Conservation (phyloP, 2,329 filamentous ascomycete genomes). For the Ustulina deusta region DNA sequence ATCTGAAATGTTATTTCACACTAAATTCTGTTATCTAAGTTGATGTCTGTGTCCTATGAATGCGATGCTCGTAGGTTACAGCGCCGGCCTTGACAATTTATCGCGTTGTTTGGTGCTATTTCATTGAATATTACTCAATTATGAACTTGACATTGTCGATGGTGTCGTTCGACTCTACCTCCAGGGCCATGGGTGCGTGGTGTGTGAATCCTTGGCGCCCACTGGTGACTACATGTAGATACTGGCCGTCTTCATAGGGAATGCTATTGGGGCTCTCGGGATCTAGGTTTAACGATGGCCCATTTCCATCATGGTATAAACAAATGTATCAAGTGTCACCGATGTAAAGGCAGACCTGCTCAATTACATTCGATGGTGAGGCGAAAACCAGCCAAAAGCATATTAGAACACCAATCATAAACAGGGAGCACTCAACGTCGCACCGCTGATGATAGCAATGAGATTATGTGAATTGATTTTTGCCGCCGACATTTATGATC, state of each 20-base stretch:
- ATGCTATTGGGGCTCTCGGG: not conserved
- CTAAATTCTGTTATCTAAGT: not conserved
- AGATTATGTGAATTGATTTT: slow-evolving; percentile 21
- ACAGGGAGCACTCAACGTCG: not conserved
- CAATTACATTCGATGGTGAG: not conserved
- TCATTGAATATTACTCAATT: no score
- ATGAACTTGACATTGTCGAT: no score
- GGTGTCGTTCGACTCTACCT: no score
- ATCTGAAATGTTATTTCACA: not conserved
- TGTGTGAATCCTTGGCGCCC: no score
- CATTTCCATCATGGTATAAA: not conserved
- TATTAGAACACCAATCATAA: not conserved
- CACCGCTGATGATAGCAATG: not conserved
- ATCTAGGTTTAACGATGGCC: no score
- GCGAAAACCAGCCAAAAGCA: not conserved
- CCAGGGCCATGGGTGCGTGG: no score
- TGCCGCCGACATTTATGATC: slow-evolving; percentile 8
- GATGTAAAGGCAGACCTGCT: not conserved
- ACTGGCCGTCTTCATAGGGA: not conserved
- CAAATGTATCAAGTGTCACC: not conserved
- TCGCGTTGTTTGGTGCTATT: no score
- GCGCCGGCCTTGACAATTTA: no score
- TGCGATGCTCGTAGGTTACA: no score
- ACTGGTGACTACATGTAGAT: no score
- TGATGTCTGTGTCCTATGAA: not conserved